Percentiles rank a stretch among this genome's conserved stretches.
Conservation (phyloP, 2,329 filamentous ascomycete genomes). For the Diaporthe humulicola region DNA sequence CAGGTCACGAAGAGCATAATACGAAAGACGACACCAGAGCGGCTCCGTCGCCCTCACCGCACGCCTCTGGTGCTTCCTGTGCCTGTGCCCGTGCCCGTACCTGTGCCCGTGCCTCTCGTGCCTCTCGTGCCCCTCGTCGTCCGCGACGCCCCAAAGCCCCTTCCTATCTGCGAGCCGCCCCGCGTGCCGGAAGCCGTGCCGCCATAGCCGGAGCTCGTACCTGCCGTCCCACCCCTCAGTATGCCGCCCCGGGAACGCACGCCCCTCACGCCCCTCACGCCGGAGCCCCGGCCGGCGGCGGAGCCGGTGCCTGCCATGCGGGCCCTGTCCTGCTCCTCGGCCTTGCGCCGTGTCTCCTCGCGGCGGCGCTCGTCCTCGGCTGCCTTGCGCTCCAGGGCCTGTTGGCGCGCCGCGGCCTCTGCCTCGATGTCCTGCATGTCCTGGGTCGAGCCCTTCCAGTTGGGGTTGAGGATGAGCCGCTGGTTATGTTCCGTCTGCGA, state of each 20-base stretch:
- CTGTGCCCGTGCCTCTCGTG: too few species aligned
- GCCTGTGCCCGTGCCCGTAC: conserved; percentile 66
- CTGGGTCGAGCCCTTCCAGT: conserved; percentile 89
- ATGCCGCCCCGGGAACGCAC: conserved; percentile 38
- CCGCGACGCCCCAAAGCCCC: conserved; percentile 54
- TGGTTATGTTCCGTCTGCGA: conserved; percentile 99
- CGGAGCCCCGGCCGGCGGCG: conserved; percentile 35
- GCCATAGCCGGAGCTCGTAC: conserved; percentile 32
- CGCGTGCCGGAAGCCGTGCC: conserved; percentile 50
- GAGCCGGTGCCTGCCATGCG: conserved; percentile 51
- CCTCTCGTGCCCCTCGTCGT: conserved; percentile 58
- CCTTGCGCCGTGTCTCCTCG: conserved; percentile 75
- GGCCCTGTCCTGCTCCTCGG: conserved; percentile 71
- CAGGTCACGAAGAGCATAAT: conserved; percentile 34
- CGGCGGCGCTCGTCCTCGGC: conserved; percentile 83
- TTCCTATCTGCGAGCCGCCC: conserved; percentile 58
- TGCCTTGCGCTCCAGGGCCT: conserved; percentile 82
- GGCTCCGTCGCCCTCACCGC: conserved; percentile 33
- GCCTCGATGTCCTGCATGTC: conserved; percentile 90
- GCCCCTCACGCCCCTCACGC: conserved; percentile 35
- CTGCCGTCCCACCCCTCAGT: conserved; percentile 21
- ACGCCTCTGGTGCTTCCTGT: conserved; percentile 52
- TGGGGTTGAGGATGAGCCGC: conserved; percentile 86
- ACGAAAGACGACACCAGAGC: not conserved
- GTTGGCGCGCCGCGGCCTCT: conserved; percentile 79